phyloP scores from a whole-genome alignment of 441 rosid genomes.

The Raphanus hybrid region DNA sequence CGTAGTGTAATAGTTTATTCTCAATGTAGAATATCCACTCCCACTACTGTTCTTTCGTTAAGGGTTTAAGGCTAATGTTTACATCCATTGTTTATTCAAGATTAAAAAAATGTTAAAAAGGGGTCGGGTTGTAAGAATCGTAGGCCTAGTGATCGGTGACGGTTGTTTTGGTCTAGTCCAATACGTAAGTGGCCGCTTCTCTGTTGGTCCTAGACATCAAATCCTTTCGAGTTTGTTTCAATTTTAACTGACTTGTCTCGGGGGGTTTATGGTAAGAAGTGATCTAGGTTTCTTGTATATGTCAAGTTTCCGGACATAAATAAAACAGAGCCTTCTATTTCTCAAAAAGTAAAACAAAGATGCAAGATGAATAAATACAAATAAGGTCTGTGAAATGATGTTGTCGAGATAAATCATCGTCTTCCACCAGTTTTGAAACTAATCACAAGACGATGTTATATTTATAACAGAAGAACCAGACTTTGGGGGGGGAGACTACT shows the following conservation, averaged over 20 bases:
- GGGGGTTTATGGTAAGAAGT: neutral
- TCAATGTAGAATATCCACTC: neutral
- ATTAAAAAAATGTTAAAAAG: no score
- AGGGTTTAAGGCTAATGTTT: neutral
- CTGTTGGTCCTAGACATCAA: no score
- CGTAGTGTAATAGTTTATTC: neutral
- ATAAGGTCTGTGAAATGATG: conserved; percentile 21
- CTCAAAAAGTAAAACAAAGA: conserved; percentile 18
- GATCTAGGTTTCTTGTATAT: neutral
- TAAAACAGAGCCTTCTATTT: neutral
- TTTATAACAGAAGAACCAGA: neutral
- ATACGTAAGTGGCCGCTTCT: no score
- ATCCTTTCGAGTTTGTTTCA: no score
- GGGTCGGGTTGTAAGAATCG: no score
- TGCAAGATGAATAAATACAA: neutral
- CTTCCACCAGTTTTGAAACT: conserved; percentile 4
- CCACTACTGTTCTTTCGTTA: neutral
- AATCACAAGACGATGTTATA: conserved; percentile 29
- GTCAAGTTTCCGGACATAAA: no score
- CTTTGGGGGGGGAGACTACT: neutral
- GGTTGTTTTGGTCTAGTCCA: no score
- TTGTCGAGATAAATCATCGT: conserved; percentile 22
- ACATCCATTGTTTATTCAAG: neutral
- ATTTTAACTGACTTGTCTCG: no score
- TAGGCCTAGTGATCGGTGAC: no score